Evolutionary conservation across 768 basidiomycete species (phyloP), one percentile per base, ranked within the genome.

Genomic region (Russula brevipes): DNA sequence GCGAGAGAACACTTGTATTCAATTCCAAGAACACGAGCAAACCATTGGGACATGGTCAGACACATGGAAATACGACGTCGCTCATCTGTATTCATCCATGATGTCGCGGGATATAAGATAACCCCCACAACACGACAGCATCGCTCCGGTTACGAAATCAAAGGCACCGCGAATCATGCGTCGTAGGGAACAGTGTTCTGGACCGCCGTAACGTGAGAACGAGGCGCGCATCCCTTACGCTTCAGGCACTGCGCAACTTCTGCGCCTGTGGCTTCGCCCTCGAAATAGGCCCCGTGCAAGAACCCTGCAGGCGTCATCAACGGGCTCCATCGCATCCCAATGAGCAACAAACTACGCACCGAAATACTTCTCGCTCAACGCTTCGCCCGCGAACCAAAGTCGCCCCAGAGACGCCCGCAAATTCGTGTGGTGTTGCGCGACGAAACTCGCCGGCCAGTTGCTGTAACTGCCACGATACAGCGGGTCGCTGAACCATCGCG

Each of bases 301-400:
- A 69, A 72, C 1, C 69, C 70, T 73, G 51, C 17, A 1, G 44
- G 14, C 35, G 12, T 5, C 5, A 24, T 30, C 33, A 10, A 24
- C 11, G 31, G 24, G 3, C 30, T 11, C 14, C 31, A 51, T 9
- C 42, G 56, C 33, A 31, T 33, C 24, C 24, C 24, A 1, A 24
- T 10, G 19, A 36, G 12, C 6, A 33, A 39, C 45, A 3, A 2
- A 38, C 24, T 1, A 73, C 79, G 24, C 50, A 82, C 85, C 85
- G 65, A 79, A 85, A 73, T 83, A 81, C 65, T 80, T 76, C 52
- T 76, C 70, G 58, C 79, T 84, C 11, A 80, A 82, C 11, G 79
- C 83, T 69, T 86, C 85, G 4, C 84, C 85, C 0, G 85, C 79
- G 65, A 86, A 86, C 76, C 80, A 85, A 7, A 86, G 74, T 3